Conservation (phyloP, 169 alveolate genomes). For the Eimeria necatrix region DNA sequence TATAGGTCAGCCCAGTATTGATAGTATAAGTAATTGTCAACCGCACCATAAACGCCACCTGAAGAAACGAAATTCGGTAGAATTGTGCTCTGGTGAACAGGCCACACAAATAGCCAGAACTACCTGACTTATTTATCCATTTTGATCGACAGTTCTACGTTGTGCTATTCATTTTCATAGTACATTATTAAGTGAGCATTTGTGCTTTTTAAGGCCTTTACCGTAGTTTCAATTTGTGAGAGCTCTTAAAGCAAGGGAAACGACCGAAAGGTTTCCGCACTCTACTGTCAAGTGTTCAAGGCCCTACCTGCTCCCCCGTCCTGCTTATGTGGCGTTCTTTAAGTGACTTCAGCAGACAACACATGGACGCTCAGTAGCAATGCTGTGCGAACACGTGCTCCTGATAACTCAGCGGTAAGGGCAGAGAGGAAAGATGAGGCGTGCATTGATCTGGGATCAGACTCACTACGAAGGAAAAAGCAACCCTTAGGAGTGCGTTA, state of each 20-base stretch:
- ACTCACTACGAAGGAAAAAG: constrained; percentile 51
- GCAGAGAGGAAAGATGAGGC: neutral
- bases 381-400: neutral
- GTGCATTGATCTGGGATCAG: neutral
- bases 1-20: constrained; percentile 79
- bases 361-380: neutral
- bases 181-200: too few species aligned
- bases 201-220: too few species aligned
- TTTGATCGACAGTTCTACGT: too few species aligned
- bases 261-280: neutral
- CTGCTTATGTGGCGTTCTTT: constrained; percentile 74
- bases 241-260: too few species aligned
- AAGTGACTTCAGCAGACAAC: constrained; percentile 42
- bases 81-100: too few species aligned
- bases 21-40: constrained; percentile 75
- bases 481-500: constrained; percentile 30
- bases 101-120: too few species aligned
- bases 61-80: neutral
- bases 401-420: neutral
- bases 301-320: constrained; percentile 67
- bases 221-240: too few species aligned
- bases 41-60: constrained; percentile 73
- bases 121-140: too few species aligned
- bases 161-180: too few species aligned
- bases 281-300: neutral